These are phyloP conservation scores for Anthostomella pinea DNA, from an alignment of 2,329 filamentous ascomycete species.

Conservation along the genomic window DNA sequence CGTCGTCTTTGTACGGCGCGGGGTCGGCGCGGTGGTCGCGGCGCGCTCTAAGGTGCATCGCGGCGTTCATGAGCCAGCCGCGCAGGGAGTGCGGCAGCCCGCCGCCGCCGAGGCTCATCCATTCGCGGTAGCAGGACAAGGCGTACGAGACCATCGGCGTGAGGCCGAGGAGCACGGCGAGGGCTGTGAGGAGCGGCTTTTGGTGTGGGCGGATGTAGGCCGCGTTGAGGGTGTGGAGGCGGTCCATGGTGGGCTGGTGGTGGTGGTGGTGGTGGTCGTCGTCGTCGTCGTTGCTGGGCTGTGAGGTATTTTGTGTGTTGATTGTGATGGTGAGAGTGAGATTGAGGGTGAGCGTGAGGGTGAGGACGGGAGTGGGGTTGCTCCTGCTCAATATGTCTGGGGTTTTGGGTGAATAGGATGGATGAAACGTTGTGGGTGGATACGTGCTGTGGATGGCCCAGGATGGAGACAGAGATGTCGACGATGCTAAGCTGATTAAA, in stretches of 20 bases:
- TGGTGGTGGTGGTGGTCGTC: no score
- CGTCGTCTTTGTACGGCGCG: conserved; percentile 24
- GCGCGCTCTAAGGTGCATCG: conserved; percentile 32
- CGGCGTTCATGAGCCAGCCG: conserved; percentile 40
- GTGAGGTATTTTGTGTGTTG: not conserved
- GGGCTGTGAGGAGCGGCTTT: conserved; percentile 3
- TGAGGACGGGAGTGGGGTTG: no score
- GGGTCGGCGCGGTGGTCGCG: conserved; percentile 31
- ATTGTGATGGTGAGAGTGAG: not conserved
- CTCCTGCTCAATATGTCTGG: no score
- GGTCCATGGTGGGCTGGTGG: not conserved
- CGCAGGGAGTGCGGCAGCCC: conserved; percentile 41
- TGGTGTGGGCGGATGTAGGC: not conserved
- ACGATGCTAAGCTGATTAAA: no score
- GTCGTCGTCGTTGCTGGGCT: no score
- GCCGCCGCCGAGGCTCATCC: conserved; percentile 41
- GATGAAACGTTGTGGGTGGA: no score
- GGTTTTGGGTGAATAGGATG: no score
- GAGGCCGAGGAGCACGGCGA: conserved; percentile 5
- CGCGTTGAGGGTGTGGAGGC: not conserved
- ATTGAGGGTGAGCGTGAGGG: no score
- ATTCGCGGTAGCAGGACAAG: conserved; percentile 36
- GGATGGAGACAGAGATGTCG: no score
- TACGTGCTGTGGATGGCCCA: no score
- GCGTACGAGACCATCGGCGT: conserved; percentile 21